A percentile compares a stretch with the other conserved stretches of the same genome.
Conservation (phyloP, 2,329 filamentous ascomycete species). For the Fusarium dimerum region DNA sequence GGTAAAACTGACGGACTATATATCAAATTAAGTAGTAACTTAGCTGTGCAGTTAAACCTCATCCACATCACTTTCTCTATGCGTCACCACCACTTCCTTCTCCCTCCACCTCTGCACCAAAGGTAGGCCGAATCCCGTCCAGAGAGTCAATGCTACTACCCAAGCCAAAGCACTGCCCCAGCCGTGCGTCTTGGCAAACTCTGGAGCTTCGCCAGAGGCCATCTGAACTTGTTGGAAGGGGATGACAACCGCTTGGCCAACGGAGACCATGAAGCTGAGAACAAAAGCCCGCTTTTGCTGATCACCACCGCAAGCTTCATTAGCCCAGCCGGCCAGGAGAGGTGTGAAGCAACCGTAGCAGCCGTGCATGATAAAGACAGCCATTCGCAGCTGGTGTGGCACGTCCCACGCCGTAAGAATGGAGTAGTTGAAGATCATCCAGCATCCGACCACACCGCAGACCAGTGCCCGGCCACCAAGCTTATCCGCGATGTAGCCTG, state of each 20-base stretch:
- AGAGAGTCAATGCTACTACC: constrained; percentile 35
- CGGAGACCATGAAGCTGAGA: constrained; percentile 40
- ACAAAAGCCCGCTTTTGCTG: constrained; percentile 45
- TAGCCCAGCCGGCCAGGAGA: constrained; percentile 42
- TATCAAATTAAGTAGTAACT: too few species aligned
- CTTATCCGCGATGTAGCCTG: constrained; percentile 38
- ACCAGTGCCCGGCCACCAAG: constrained; percentile 38
- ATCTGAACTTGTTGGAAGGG: constrained; percentile 42
- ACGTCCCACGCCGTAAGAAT: constrained; percentile 41
- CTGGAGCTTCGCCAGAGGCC: constrained; percentile 37
- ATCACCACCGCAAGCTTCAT: constrained; percentile 42
- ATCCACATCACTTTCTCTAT: constrained; percentile 1
- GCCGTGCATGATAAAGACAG: constrained; percentile 40
- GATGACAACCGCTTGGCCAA: constrained; percentile 39
- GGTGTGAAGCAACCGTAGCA: constrained; percentile 45
- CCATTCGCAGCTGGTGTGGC: constrained; percentile 39
- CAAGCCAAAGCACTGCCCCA: constrained; percentile 36
- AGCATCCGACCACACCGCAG: constrained; percentile 34
- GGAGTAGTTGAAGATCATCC: constrained; percentile 39
- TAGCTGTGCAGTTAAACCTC: neutral
- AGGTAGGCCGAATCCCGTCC: constrained; percentile 35
- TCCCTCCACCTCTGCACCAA: constrained; percentile 22
- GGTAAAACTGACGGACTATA: too few species aligned
- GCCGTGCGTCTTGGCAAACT: constrained; percentile 37
- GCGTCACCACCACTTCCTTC: constrained; percentile 7